phyloP scores from a whole-genome alignment of 2,329 filamentous ascomycete species.

The Calonectria pseudoreteaudii region DNA sequence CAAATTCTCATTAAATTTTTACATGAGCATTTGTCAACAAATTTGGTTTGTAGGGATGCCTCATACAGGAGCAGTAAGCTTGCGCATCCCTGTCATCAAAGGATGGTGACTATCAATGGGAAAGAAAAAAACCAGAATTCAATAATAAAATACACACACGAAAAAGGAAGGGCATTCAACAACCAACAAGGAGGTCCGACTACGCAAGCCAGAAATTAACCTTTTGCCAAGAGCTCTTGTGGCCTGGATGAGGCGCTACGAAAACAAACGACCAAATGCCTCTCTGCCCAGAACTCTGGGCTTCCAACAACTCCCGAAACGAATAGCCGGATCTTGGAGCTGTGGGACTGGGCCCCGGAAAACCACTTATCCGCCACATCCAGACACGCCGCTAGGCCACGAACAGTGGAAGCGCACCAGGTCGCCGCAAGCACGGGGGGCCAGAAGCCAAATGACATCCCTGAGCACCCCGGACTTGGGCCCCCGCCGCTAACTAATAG shows the following conservation, averaged over 20 bases:
- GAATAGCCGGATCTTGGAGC: slow-evolving; percentile 34
- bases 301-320: slow-evolving; percentile 41
- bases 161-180: neutral
- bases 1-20: neutral
- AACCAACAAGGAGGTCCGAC: neutral
- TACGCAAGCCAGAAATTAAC: neutral
- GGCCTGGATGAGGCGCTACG: neutral
- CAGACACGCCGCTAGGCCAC: slow-evolving; percentile 21
- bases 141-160: neutral
- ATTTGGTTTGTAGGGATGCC: neutral
- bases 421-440: neutral
- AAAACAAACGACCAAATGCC: neutral
- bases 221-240: neutral
- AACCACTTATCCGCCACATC: slow-evolving; percentile 41
- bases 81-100: neutral
- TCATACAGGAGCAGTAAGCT: too few species aligned
- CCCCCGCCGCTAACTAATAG: slow-evolving; percentile 34
- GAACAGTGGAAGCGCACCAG: neutral
- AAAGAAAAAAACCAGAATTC: neutral
- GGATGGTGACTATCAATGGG: neutral
- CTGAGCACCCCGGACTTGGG: slow-evolving; percentile 34
- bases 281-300: neutral
- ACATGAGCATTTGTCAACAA: slow-evolving; percentile 1
- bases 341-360: slow-evolving; percentile 31
- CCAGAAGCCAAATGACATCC: neutral